A percentile compares a stretch with the other conserved stretches of the same genome.
Evolutionary conservation across 164 flowering plant species (phyloP).

Genomic region (Saururus chinensis): DNA sequence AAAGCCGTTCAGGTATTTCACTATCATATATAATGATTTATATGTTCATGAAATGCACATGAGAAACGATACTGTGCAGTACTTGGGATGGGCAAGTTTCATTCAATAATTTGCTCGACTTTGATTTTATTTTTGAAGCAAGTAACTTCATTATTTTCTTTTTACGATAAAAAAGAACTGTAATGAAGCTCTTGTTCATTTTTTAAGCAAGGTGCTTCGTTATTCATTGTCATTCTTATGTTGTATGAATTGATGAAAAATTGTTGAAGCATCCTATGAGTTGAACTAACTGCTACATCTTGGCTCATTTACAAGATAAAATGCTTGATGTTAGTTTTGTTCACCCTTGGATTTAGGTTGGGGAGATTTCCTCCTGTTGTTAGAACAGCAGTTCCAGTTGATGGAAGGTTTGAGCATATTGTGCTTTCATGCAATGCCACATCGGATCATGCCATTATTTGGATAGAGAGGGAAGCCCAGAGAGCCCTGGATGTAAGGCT

Average conservation of each 20-base stretch:
- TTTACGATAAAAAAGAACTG: too few relatives aligned
- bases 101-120: too few relatives aligned
- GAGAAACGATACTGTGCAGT: neutral
- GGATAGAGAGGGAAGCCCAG: constrained; percentile 62
- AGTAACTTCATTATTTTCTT: too few relatives aligned
- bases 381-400: constrained; percentile 70
- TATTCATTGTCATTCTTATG: too few relatives aligned
- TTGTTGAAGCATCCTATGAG: too few relatives aligned
- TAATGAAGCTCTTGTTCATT: too few relatives aligned
- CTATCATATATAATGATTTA: neutral
- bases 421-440: constrained; percentile 66
- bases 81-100: neutral
- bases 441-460: constrained; percentile 54
- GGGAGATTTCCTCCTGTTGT: constrained; percentile 56
- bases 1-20: constrained; percentile 65
- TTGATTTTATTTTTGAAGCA: too few relatives aligned
- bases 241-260: too few relatives aligned
- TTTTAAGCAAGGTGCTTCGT: too few relatives aligned
- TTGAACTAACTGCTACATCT: too few relatives aligned
- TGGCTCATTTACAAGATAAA: neutral
- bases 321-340: neutral
- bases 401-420: constrained; percentile 67
- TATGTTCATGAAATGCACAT: neutral
- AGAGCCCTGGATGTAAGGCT: constrained; percentile 57
- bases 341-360: constrained; percentile 22